These are phyloP conservation scores for Dryas octopetala DNA, from an alignment of 306 rosid genomes.

Conservation along the genomic window DNA sequence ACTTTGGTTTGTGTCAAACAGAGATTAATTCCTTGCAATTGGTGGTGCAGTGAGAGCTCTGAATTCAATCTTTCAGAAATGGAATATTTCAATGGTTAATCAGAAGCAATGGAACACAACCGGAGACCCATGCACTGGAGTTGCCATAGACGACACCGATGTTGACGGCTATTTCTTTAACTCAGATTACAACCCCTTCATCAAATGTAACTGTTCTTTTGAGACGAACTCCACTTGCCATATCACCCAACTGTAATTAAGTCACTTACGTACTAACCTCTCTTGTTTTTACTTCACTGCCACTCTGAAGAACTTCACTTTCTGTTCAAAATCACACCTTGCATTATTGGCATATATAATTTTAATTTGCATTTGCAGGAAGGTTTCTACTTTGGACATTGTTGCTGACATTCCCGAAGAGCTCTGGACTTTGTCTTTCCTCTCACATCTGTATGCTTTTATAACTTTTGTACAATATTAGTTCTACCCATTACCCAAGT, in stretches of 20 bases:
- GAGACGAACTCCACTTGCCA: slow-evolving; percentile 45
- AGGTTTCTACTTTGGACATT: slow-evolving; percentile 43
- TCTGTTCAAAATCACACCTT: background rate
- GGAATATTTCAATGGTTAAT: slow-evolving; percentile 35
- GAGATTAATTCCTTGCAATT: background rate
- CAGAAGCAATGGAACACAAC: slow-evolving; percentile 56
- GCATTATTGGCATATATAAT: background rate
- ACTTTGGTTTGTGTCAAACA: too few species aligned
- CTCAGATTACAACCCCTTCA: slow-evolving; percentile 44
- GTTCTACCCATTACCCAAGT: too few species aligned
- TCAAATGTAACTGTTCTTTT: slow-evolving; percentile 61
- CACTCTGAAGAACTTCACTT: background rate
- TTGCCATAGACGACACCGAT: slow-evolving; percentile 34
- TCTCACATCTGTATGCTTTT: too few species aligned
- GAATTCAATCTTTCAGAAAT: slow-evolving; percentile 60
- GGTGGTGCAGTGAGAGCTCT: slow-evolving; percentile 49
- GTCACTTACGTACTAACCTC: background rate
- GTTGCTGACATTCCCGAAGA: slow-evolving; percentile 62
- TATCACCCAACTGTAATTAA: slow-evolving; percentile 50
- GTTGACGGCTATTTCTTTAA: background rate
- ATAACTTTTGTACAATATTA: too few species aligned
- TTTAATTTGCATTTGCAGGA: slow-evolving; percentile 41
- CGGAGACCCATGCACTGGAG: slow-evolving; percentile 70
- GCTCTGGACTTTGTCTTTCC: too few species aligned
- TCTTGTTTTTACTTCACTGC: slow-evolving; percentile 6